Evolutionary conservation across 441 rosid species (phyloP).

Genomic region (Pelargonium cotyledonis): DNA sequence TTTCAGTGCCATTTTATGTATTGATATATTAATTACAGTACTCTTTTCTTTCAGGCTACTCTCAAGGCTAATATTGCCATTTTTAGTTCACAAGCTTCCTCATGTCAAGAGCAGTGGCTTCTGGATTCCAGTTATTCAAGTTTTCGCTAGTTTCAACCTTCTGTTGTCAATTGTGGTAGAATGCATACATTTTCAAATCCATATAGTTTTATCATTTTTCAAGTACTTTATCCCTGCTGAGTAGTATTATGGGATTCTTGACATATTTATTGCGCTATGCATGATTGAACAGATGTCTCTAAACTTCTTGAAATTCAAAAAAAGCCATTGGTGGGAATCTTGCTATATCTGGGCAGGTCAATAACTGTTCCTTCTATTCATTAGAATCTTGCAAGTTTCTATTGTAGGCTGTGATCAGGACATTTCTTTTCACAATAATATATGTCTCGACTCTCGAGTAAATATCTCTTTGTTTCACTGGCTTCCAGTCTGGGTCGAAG

Average conservation of each 20-base stretch:
- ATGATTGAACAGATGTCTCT: constrained; percentile 45
- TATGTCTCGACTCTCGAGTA: constrained; percentile 1
- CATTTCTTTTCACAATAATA: constrained; percentile 7
- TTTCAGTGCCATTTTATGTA: constrained; percentile 7
- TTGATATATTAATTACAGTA: background rate
- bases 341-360: constrained; percentile 93
- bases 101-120: constrained; percentile 67
- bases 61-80: constrained; percentile 44
- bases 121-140: constrained; percentile 86
- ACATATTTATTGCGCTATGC: background rate
- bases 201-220: constrained; percentile 2
- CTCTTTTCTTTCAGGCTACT: constrained; percentile 52
- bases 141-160: constrained; percentile 66
- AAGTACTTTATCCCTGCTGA: background rate
- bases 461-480: constrained; percentile 15
- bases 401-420: background rate
- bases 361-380: constrained; percentile 11
- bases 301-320: constrained; percentile 38
- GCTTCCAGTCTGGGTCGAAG: constrained; percentile 77
- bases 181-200: background rate
- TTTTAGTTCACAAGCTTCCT: constrained; percentile 60
- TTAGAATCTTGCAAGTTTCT: background rate
- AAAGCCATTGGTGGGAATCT: constrained; percentile 61
- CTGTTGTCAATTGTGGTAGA: constrained; percentile 57
- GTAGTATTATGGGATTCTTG: constrained; percentile 6